Evolutionary conservation across 768 basidiomycete genomes (phyloP).

Genomic region (Suillus brevipes): DNA sequence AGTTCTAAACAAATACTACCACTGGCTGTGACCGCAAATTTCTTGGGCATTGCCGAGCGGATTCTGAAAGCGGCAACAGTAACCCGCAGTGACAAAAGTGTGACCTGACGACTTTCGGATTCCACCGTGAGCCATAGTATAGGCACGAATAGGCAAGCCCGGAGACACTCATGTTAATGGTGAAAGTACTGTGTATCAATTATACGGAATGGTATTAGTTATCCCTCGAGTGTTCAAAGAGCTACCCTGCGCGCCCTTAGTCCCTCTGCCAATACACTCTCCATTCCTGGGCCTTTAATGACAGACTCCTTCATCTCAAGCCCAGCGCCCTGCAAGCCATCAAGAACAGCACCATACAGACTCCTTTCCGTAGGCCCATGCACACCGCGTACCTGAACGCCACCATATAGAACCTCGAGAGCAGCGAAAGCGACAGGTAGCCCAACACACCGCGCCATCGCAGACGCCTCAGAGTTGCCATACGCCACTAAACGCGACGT

Average conservation of each 20-base stretch:
- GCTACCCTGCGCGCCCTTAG: constrained; percentile 14
- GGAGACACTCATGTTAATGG: neutral
- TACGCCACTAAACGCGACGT: constrained; percentile 67
- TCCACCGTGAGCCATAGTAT: too few relatives aligned
- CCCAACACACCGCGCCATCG: constrained; percentile 92
- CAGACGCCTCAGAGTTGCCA: constrained; percentile 59
- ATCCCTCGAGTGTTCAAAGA: neutral
- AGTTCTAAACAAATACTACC: too few relatives aligned
- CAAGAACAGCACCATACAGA: constrained; percentile 64
- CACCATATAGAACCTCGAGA: constrained; percentile 65
- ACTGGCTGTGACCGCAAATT: too few relatives aligned
- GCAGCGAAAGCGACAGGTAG: constrained; percentile 86
- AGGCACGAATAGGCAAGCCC: neutral
- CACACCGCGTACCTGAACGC: constrained; percentile 57
- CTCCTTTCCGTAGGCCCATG: constrained; percentile 60
- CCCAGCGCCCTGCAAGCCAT: constrained; percentile 52
- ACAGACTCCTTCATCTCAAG: constrained; percentile 41
- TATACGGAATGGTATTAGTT: neutral
- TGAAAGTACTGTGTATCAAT: neutral
- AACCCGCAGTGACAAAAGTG: too few relatives aligned
- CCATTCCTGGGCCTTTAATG: constrained; percentile 47
- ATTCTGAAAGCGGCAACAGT: too few relatives aligned
- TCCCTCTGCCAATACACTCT: constrained; percentile 32
- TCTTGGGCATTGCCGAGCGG: too few relatives aligned
- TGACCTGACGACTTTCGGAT: too few relatives aligned